Evolutionary conservation across 768 basidiomycete genomes (phyloP), one percentile per base, ranked within the genome.

Genomic region (Xerocomellus intermedius): DNA sequence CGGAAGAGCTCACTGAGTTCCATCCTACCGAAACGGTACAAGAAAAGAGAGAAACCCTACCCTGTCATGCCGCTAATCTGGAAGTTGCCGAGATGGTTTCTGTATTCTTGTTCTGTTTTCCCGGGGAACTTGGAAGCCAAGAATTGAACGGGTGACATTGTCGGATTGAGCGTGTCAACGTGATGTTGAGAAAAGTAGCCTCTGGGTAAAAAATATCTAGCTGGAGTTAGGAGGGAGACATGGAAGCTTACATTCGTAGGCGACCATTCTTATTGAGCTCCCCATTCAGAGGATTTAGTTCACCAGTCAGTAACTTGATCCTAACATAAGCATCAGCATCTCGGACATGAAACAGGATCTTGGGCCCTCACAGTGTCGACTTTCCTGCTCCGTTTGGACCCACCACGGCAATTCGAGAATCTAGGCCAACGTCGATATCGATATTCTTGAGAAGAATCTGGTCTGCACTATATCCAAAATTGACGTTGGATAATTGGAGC

Each of bases 301-400:
- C 66, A 0, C 57, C 61, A 0, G 50, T 69, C 39, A 66, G 75
- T 4, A 98, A 74, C 69, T 98, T 99, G 75, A 98, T 94, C 21
- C 92, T 95, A 62, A 8, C 22, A 61, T 30, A 42, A 14, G 43
- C 24, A 45, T 53, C 32, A 62, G 52, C 39, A 52, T 33, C 47
- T 49, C 37, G 41, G 58, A 22, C 24, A 21, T 8, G 21, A 50
- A 49, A 43, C 10, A 9, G n/a, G 17, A 46, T 41, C 30, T 21
- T 17, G 43, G 17, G 8, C 19, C 69, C 86, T 60, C 64, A 91
- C 87, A 98, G 70, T 4, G 97, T 98, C 17, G 94, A 98, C 74
- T 99, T 99, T 75, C 96, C 96, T 21, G 92, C 89, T 42, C 95
- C 94, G 71, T 95, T 95, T 2, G 94, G 88, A 54, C 96, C 96